Percentiles rank a stretch among this genome's conserved stretches.
These are phyloP conservation scores for Hippophae tibetana DNA, from an alignment of 306 rosid species.

Conservation along the genomic window DNA sequence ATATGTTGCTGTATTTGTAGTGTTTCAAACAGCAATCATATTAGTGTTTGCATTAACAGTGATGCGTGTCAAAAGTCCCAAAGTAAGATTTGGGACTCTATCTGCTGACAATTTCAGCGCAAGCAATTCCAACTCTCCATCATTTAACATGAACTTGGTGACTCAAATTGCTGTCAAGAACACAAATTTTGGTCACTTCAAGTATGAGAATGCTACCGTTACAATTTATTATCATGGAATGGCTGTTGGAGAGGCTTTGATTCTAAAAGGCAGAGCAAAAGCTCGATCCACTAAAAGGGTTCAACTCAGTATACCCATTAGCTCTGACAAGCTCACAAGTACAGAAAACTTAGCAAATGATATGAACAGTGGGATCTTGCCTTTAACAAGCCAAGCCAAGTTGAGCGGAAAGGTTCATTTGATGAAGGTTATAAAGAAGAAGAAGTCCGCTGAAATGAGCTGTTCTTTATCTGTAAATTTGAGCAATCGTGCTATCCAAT, in stretches of 20 bases:
- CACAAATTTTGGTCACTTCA: conserved; percentile 25
- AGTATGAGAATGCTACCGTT: conserved; percentile 7
- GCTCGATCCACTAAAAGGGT: conserved; percentile 17
- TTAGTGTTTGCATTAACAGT: conserved; percentile 16
- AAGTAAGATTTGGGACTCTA: conserved; percentile 7
- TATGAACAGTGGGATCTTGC: conserved; percentile 1
- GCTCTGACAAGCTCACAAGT: conserved; percentile 7
- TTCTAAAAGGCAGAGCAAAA: conserved; percentile 17
- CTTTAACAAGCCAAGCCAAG: conserved; percentile 18
- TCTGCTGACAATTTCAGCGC: not conserved
- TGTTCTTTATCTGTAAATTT: conserved; percentile 18
- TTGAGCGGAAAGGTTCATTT: conserved; percentile 25
- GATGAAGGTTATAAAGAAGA: conserved; percentile 25
- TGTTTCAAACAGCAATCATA: conserved; percentile 24
- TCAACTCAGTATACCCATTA: conserved; percentile 14
- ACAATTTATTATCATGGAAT: conserved; percentile 11
- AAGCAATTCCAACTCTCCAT: conserved; percentile 6
- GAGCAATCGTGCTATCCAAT: not conserved
- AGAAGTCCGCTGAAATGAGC: conserved; percentile 25
- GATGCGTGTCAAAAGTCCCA: conserved; percentile 21
- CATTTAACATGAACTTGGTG: conserved; percentile 16
- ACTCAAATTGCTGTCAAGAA: conserved; percentile 21
- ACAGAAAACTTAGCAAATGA: conserved; percentile 8
- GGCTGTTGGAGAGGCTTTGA: conserved; percentile 13
- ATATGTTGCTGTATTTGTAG: conserved; percentile 30